Evolutionary conservation across 2,329 filamentous ascomycete genomes (phyloP).

Genomic region (Calonectria crousiana): DNA sequence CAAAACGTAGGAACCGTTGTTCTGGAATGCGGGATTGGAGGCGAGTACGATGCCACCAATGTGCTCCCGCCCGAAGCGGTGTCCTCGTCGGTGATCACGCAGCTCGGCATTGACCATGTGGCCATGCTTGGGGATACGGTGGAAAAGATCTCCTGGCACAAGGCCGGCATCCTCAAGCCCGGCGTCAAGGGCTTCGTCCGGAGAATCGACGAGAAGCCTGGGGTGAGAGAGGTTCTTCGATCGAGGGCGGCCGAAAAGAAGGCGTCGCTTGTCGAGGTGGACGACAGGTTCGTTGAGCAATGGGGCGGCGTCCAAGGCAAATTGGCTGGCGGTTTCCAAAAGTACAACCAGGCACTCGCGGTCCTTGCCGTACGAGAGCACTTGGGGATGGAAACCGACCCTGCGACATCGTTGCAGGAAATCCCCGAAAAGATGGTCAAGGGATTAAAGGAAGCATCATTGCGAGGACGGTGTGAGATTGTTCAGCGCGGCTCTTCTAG

Average conservation of each 20-base stretch:
- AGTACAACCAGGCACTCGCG: constrained; percentile 70
- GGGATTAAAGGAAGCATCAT: constrained; percentile 75
- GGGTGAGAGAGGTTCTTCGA: constrained; percentile 65
- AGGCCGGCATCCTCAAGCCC: constrained; percentile 85
- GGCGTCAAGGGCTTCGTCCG: constrained; percentile 58
- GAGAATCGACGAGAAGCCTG: constrained; percentile 46
- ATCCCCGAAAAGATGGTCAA: constrained; percentile 62
- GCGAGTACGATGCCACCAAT: constrained; percentile 94
- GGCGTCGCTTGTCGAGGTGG: constrained; percentile 57
- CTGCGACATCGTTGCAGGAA: constrained; percentile 37
- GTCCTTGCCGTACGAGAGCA: constrained; percentile 69
- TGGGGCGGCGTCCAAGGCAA: constrained; percentile 58
- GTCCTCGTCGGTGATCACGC: constrained; percentile 79
- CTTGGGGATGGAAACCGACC: constrained; percentile 52
- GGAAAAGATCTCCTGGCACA: constrained; percentile 90
- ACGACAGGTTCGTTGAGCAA: constrained; percentile 50
- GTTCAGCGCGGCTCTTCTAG: constrained; percentile 64
- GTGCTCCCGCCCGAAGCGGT: constrained; percentile 75
- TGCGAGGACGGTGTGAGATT: constrained; percentile 84
- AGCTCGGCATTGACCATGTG: constrained; percentile 87
- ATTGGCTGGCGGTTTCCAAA: constrained; percentile 66
- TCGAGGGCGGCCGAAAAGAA: constrained; percentile 70
- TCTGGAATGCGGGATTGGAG: constrained; percentile 94
- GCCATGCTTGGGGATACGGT: constrained; percentile 83
- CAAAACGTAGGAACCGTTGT: constrained; percentile 84